Evolutionary conservation across 1,284 basidiomycete genomes (phyloP).

Genomic region (Cryptococcus sp.): DNA sequence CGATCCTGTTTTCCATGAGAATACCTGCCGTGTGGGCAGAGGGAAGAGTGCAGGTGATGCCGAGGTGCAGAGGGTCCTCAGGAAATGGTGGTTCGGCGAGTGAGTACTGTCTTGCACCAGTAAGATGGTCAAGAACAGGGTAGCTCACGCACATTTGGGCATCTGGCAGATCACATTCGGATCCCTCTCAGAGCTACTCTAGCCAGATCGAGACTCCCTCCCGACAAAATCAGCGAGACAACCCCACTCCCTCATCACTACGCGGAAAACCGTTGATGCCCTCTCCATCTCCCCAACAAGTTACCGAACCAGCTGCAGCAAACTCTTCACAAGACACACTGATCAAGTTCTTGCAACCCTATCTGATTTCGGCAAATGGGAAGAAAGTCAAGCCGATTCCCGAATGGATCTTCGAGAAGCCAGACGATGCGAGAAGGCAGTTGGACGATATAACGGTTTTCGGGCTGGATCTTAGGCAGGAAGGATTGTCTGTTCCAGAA

Average conservation of each 20-base stretch:
- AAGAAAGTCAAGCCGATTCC: conserved; percentile 27
- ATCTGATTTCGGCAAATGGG: conserved; percentile 8
- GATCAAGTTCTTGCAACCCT: conserved; percentile 18
- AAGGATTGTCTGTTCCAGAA: background rate
- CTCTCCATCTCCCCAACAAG: background rate
- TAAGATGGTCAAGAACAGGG: background rate
- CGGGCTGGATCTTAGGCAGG: conserved; percentile 23
- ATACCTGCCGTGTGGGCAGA: conserved; percentile 15
- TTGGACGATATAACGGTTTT: conserved; percentile 34
- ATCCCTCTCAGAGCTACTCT: conserved; percentile 11
- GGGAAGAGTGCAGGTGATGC: conserved; percentile 17
- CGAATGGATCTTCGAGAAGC: conserved; percentile 35
- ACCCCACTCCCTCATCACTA: background rate
- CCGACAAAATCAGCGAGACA: background rate
- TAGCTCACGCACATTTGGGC: background rate
- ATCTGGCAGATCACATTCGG: conserved; percentile 15
- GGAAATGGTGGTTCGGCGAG: conserved; percentile 43
- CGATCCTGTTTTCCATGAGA: conserved; percentile 28
- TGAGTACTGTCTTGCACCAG: conserved; percentile 27
- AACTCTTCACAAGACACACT: background rate
- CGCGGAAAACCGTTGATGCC: conserved; percentile 2
- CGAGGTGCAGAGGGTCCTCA: conserved; percentile 23
- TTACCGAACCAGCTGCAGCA: background rate
- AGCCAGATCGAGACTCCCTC: conserved; percentile 15
- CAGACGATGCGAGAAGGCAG: conserved; percentile 13